Percentiles rank a stretch among this genome's conserved stretches.
phyloP scores from a whole-genome alignment of 345 rosid species.

The Euphorbia pulcherrima region DNA sequence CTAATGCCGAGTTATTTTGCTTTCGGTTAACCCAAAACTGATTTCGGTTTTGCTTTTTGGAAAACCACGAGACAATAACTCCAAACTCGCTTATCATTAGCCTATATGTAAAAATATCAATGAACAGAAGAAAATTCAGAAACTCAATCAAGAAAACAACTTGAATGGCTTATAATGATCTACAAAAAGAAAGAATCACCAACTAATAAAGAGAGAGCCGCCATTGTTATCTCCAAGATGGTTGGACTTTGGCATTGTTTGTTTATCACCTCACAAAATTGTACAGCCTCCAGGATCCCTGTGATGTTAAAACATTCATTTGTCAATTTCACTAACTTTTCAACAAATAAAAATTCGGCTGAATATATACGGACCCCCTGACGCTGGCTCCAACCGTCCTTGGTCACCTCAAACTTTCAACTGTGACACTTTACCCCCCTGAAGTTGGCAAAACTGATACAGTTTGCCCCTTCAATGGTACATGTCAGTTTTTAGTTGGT shows the following conservation, averaged over 20 bases:
- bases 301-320: constrained; percentile 10
- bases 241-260: not conserved
- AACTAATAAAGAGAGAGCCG: not conserved
- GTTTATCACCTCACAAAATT: constrained; percentile 39
- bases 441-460: too few relatives aligned
- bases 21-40: too few relatives aligned
- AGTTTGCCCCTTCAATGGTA: too few relatives aligned
- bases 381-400: too few relatives aligned
- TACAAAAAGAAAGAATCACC: not conserved
- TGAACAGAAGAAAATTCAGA: not conserved
- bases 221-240: not conserved
- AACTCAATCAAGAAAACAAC: not conserved
- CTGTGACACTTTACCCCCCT: too few relatives aligned
- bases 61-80: too few relatives aligned
- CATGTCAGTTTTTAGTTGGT: too few relatives aligned
- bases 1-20: too few relatives aligned
- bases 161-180: not conserved
- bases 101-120: not conserved
- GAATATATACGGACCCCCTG: not conserved
- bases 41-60: too few relatives aligned
- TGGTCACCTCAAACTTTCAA: too few relatives aligned
- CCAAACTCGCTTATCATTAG: too few relatives aligned
- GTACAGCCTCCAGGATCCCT: constrained; percentile 61
- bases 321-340: not conserved
- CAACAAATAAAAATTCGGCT: too few relatives aligned